phyloP scores from a whole-genome alignment of 176 grass and related monocot species.

The Phragmites australis region DNA sequence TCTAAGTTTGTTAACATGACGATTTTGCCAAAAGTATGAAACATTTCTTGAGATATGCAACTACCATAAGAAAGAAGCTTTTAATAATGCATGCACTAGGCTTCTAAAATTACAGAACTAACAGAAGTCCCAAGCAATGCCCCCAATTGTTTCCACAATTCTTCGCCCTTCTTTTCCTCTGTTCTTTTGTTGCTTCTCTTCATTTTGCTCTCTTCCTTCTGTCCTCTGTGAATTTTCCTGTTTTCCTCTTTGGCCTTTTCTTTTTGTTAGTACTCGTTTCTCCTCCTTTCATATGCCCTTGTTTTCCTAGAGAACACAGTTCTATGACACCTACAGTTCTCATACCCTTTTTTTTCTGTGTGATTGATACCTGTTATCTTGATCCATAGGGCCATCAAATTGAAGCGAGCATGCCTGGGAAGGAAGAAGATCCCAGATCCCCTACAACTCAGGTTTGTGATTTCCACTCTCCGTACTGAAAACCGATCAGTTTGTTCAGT shows the following conservation, averaged over 20 bases:
- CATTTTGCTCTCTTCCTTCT: neutral
- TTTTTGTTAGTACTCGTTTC: neutral
- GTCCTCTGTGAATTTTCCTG: too few relatives aligned
- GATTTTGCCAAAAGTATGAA: neutral
- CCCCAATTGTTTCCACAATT: neutral
- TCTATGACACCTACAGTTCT: neutral
- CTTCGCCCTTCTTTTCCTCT: neutral
- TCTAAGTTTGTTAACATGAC: neutral
- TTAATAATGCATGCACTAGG: neutral
- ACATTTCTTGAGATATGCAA: neutral
- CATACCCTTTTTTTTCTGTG: neutral
- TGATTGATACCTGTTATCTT: neutral
- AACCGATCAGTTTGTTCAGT: neutral
- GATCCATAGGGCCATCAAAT: neutral
- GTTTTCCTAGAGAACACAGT: neutral
- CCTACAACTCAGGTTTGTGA: neutral
- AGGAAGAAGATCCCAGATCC: neutral
- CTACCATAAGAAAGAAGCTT: neutral
- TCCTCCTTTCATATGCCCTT: neutral
- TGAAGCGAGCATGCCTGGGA: slow-evolving; percentile 23
- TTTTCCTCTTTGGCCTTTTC: neutral
- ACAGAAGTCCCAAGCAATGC: neutral
- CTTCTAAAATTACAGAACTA: neutral
- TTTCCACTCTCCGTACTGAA: neutral
- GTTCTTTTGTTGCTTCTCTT: too few relatives aligned